Evolutionary conservation across 495 filamentous ascomycete genomes (phyloP).

Genomic region (Penicillium angulare): DNA sequence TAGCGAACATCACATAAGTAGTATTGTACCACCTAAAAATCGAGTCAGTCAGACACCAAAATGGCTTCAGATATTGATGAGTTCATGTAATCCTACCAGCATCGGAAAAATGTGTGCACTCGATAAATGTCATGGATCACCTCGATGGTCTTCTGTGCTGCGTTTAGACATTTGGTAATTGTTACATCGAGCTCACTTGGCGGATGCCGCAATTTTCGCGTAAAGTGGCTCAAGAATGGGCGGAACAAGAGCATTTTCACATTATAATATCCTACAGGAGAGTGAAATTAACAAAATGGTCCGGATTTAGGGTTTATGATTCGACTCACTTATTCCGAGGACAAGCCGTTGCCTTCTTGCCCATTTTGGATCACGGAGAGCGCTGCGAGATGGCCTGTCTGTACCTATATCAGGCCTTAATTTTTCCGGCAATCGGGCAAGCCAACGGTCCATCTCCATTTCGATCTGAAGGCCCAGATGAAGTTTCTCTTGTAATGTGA

Average conservation of each 20-base stretch:
- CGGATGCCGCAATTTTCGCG: constrained; percentile 32
- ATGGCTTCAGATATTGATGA: not conserved
- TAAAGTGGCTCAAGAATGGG: constrained; percentile 38
- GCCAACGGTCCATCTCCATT: constrained; percentile 37
- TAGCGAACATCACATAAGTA: constrained; percentile 45
- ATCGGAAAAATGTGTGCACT: constrained; percentile 42
- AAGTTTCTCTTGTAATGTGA: constrained; percentile 39
- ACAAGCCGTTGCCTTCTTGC: constrained; percentile 37
- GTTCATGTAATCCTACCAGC: constrained; percentile 27
- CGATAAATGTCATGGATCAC: constrained; percentile 43
- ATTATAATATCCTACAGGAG: constrained; percentile 41
- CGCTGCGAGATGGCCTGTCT: constrained; percentile 20
- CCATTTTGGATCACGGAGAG: constrained; percentile 41
- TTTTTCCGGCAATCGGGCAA: constrained; percentile 31
- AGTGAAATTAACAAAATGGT: not conserved
- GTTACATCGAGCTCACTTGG: constrained; percentile 33
- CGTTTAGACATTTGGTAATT: constrained; percentile 36
- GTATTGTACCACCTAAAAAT: constrained; percentile 43
- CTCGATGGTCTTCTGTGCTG: constrained; percentile 40
- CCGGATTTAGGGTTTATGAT: not conserved
- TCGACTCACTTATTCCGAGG: constrained; percentile 33
- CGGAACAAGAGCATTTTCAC: constrained; percentile 43
- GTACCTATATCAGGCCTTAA: constrained; percentile 33
- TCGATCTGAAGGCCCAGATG: constrained; percentile 37
- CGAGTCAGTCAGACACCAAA: not conserved